Percentiles rank a stretch among this genome's conserved stretches.
Conservation (phyloP, 176 grass and related monocot genomes). For the Musa troglodytarum region DNA sequence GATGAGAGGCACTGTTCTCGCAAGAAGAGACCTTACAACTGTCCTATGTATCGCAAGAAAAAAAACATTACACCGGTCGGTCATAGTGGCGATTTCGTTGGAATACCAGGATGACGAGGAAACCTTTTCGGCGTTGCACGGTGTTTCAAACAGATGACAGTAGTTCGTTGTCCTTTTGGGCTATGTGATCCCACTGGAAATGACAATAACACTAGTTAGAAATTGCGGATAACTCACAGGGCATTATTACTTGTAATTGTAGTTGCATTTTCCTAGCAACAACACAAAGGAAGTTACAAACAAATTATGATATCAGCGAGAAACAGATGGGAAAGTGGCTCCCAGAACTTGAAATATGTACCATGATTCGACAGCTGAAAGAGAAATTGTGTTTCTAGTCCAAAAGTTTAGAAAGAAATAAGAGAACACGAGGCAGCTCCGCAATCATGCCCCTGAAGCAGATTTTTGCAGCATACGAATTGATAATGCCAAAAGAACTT, state of each 20-base stretch:
- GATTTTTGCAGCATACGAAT: no score
- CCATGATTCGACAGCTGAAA: no score
- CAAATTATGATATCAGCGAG: not conserved
- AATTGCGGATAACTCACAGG: conserved; percentile 8
- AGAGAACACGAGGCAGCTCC: no score
- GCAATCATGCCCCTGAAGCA: no score
- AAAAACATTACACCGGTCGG: not conserved
- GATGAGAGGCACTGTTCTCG: not conserved
- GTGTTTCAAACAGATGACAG: conserved; percentile 59
- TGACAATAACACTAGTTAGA: not conserved
- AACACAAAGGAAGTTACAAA: not conserved
- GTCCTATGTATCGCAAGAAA: not conserved
- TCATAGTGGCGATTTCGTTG: conserved; percentile 45
- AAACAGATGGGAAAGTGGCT: no score
- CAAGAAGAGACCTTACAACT: not conserved
- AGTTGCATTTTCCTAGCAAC: no score
- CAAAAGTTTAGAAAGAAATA: no score
- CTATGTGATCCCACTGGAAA: conserved; percentile 69
- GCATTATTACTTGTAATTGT: not conserved
- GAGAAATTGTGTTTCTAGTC: no score
- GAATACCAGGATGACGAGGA: conserved; percentile 59
- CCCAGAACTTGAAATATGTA: no score
- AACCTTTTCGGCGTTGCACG: conserved; percentile 55
- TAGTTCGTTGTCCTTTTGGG: conserved; percentile 66
- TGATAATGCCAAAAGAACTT: no score